Conservation (phyloP, 2,329 filamentous ascomycete species). For the Calycina herbarum region DNA sequence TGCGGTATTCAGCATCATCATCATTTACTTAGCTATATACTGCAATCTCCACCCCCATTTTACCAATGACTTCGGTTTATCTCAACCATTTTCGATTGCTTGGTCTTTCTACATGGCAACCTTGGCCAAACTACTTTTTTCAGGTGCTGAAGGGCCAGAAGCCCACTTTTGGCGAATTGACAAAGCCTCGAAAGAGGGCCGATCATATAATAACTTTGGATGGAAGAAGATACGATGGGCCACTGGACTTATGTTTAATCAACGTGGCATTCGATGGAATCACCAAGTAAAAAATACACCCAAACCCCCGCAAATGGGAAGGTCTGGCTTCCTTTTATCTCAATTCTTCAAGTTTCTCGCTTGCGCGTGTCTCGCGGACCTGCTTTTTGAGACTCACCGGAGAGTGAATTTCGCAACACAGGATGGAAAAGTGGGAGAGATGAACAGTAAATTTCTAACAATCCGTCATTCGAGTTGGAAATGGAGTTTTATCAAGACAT, state of each 20-base stretch:
- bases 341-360: background rate
- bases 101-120: conserved; percentile 10
- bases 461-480: background rate
- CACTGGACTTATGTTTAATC: conserved; percentile 9
- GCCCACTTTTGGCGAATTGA: conserved; percentile 11
- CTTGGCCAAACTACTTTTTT: conserved; percentile 11
- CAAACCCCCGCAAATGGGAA: background rate
- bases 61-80: conserved; percentile 10
- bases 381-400: background rate
- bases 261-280: conserved; percentile 13
- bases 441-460: conserved; percentile 5
- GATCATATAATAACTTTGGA: background rate
- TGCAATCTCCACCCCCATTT: conserved; percentile 7
- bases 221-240: conserved; percentile 7
- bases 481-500: conserved; percentile 5
- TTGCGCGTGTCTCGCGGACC: background rate
- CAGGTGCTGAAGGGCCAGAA: conserved; percentile 4
- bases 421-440: background rate
- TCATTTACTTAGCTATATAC: conserved; percentile 6
- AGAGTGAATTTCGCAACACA: background rate
- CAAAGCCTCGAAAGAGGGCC: conserved; percentile 10
- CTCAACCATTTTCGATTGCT: conserved; percentile 12
- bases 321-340: background rate
- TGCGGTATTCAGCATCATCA: background rate
- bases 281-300: conserved; percentile 13